Evolutionary conservation across 129 eudicot species (phyloP).

Genomic region (Centella asiatica): DNA sequence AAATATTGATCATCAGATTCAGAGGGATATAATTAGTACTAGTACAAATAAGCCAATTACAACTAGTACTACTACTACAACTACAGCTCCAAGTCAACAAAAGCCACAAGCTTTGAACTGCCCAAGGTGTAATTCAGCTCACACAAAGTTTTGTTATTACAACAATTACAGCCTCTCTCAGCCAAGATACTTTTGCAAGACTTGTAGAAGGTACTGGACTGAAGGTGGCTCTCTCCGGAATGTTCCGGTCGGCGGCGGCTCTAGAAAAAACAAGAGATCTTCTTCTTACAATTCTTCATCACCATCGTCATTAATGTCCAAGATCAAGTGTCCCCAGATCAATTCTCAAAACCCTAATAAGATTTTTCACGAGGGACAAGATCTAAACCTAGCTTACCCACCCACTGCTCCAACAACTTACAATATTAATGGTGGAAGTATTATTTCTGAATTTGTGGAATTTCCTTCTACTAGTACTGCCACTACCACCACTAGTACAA

Average conservation of each 20-base stretch:
- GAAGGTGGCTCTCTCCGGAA: slow-evolving; percentile 68
- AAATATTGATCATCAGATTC: background rate
- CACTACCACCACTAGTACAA: no score
- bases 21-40: background rate
- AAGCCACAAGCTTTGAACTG: slow-evolving; percentile 68
- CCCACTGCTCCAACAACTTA: slow-evolving; percentile 11
- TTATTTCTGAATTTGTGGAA: slow-evolving; percentile 31
- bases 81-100: slow-evolving; percentile 36
- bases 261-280: slow-evolving; percentile 62
- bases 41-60: no score
- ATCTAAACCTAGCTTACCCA: slow-evolving; percentile 57
- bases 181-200: slow-evolving; percentile 82
- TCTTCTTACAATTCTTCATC: slow-evolving; percentile 29
- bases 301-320: background rate
- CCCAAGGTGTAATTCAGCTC: slow-evolving; percentile 70
- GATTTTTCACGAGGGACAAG: slow-evolving; percentile 51
- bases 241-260: slow-evolving; percentile 79
- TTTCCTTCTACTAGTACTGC: slow-evolving; percentile 30
- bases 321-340: slow-evolving; percentile 10
- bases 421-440: background rate
- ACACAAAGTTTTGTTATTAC: slow-evolving; percentile 78
- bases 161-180: slow-evolving; percentile 79
- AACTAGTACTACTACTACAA: no score
- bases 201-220: slow-evolving; percentile 86
- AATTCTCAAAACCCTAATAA: slow-evolving; percentile 57